Evolutionary conservation across 352 stramenopile genomes (phyloP).

Genomic region (Ophiocytium majus): DNA sequence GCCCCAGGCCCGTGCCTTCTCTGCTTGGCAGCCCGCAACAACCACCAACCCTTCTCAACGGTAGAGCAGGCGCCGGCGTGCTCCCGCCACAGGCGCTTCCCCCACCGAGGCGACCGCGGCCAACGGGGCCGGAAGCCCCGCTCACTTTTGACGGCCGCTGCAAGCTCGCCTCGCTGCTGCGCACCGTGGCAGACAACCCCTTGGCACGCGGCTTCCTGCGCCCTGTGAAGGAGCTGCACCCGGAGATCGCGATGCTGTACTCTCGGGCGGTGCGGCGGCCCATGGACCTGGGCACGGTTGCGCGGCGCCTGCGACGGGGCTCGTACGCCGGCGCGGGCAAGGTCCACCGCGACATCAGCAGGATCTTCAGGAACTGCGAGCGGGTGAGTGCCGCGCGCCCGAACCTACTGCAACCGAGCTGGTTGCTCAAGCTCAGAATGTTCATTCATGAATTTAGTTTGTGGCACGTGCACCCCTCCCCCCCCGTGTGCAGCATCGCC

Average conservation of each 20-base stretch:
- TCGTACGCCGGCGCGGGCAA: conserved; percentile 35
- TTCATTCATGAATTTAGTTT: too few species aligned
- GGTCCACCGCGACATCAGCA: conserved; percentile 37
- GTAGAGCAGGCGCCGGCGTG: too few species aligned
- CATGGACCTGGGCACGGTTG: conserved; percentile 50
- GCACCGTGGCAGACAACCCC: conserved; percentile 38
- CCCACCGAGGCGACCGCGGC: background rate
- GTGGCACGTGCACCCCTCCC: too few species aligned
- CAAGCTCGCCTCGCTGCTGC: conserved; percentile 17
- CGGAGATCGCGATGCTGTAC: conserved; percentile 27
- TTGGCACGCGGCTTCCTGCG: conserved; percentile 42
- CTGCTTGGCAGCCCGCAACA: background rate
- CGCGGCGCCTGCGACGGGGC: conserved; percentile 38
- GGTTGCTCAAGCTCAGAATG: too few species aligned
- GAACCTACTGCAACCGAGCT: too few species aligned
- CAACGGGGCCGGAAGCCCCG: background rate
- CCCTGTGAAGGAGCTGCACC: conserved; percentile 43
- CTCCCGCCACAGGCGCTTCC: too few species aligned
- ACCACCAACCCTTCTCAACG: background rate
- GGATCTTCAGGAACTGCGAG: conserved; percentile 53
- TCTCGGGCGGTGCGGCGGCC: conserved; percentile 30
- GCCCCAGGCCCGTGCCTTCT: background rate
- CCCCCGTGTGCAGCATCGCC: background rate
- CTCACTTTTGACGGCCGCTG: background rate
- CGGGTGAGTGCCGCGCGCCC: conserved; percentile 24